Evolutionary conservation across 2,329 filamentous ascomycete species (phyloP).

Genomic region (Apiospora rasikravindrae): DNA sequence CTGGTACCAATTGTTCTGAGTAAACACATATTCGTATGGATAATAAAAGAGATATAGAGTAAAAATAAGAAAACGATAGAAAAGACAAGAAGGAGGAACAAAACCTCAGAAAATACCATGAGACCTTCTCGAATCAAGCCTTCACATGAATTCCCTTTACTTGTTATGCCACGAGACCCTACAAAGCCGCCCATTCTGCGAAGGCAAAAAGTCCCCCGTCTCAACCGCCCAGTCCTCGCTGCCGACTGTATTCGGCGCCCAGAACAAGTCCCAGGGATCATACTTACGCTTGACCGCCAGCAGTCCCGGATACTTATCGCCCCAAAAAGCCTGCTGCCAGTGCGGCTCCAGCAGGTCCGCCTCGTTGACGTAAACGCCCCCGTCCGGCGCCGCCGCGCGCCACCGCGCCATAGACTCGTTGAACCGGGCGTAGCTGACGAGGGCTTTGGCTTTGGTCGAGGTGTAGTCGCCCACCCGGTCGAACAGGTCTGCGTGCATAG

Average conservation of each 20-base stretch:
- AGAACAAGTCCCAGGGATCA: slow-evolving; percentile 53
- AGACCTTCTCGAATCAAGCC: background rate
- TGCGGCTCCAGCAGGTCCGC: slow-evolving; percentile 54
- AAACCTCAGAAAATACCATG: background rate
- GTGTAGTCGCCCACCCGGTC: slow-evolving; percentile 29
- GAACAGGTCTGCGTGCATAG: slow-evolving; percentile 43
- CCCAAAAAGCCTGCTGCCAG: slow-evolving; percentile 54
- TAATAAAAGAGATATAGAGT: too few relatives aligned
- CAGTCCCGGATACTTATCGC: slow-evolving; percentile 49
- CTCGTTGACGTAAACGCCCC: slow-evolving; percentile 58
- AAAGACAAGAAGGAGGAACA: too few relatives aligned
- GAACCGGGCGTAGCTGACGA: slow-evolving; percentile 33
- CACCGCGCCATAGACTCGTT: slow-evolving; percentile 34
- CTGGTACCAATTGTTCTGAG: too few relatives aligned
- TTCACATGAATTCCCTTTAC: too few relatives aligned
- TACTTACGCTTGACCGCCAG: slow-evolving; percentile 53
- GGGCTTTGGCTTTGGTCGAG: slow-evolving; percentile 30
- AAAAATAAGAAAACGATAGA: too few relatives aligned
- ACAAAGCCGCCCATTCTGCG: slow-evolving; percentile 41
- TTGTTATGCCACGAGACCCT: background rate
- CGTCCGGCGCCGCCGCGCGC: slow-evolving; percentile 44
- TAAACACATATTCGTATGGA: too few relatives aligned
- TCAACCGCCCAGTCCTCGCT: slow-evolving; percentile 54
- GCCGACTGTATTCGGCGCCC: slow-evolving; percentile 55
- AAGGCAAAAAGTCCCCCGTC: slow-evolving; percentile 32